Conservation (phyloP, 495 filamentous ascomycete species). For the Margaritispora aquatica region DNA sequence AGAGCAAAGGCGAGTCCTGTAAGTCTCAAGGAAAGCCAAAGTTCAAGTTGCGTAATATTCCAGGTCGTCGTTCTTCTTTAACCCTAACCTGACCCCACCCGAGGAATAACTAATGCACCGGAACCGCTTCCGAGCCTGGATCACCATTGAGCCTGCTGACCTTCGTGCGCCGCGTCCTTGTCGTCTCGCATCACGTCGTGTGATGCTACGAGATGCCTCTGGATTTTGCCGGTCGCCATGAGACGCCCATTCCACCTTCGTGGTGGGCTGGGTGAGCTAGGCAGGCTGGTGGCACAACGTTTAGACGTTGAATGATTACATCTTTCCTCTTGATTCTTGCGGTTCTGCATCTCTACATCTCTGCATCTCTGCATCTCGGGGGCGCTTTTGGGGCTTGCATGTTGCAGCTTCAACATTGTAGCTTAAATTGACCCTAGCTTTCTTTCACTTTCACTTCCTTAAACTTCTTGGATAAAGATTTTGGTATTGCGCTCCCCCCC, state of each 20-base stretch:
- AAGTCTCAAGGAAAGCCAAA: background rate
- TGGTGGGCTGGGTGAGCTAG: background rate
- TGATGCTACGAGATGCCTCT: slow-evolving; percentile 4
- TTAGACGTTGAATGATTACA: background rate
- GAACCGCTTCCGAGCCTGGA: background rate
- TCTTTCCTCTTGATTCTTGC: background rate
- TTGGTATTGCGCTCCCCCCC: background rate
- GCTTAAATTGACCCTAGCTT: background rate
- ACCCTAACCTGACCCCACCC: background rate
- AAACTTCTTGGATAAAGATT: background rate
- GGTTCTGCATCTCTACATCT: background rate
- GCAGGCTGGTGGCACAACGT: background rate
- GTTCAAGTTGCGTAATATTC: too few relatives aligned
- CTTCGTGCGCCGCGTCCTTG: background rate
- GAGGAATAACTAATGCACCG: background rate
- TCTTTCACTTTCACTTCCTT: background rate
- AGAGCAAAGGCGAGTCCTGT: too few relatives aligned
- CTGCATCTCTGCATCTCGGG: background rate
- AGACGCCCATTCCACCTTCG: background rate
- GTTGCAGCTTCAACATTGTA: background rate
- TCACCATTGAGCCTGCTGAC: slow-evolving; percentile 5
- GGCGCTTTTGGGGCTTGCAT: background rate
- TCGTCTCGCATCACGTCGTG: slow-evolving; percentile 11
- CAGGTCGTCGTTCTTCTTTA: background rate
- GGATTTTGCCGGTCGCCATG: slow-evolving; percentile 1